Percentiles rank a stretch among this genome's conserved stretches.
Evolutionary conservation across 2,329 filamentous ascomycete species (phyloP).

Genomic region (Tolypocladium inflatum): DNA sequence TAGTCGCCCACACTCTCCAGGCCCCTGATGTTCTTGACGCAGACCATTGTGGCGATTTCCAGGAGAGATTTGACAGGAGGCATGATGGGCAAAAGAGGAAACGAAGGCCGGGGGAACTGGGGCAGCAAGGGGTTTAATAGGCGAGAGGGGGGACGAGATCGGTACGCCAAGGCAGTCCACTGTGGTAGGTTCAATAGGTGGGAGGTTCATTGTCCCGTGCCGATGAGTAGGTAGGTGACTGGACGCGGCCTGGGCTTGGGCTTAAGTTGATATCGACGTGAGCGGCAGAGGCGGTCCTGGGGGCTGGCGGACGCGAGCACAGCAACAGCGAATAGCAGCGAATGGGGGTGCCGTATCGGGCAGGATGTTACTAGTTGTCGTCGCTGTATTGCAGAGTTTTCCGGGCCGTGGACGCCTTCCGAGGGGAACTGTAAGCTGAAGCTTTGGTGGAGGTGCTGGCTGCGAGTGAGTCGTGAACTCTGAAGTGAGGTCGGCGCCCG

Average conservation of each 20-base stretch:
- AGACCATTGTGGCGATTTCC: conserved; percentile 39
- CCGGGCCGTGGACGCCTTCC: not conserved
- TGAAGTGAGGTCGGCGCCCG: not conserved
- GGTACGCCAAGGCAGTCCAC: not conserved
- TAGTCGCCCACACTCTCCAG: conserved; percentile 64
- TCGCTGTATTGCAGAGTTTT: not conserved
- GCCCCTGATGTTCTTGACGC: conserved; percentile 41
- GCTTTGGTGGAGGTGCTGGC: not conserved
- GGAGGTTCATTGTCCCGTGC: not conserved
- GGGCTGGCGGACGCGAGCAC: not conserved
- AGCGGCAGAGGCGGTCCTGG: not conserved
- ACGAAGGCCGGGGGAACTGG: not conserved
- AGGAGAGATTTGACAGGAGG: conserved; percentile 37
- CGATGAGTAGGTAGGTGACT: not conserved
- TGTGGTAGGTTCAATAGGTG: not conserved
- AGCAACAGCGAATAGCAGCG: not conserved
- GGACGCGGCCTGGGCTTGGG: not conserved
- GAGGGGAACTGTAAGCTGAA: not conserved
- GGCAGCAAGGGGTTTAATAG: not conserved
- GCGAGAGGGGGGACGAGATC: not conserved
- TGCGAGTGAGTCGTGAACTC: not conserved
- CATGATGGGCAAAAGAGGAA: conserved; percentile 17
- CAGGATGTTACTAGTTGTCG: not conserved
- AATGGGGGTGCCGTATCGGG: not conserved
- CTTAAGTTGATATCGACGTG: not conserved